A percentile compares a stretch with the other conserved stretches of the same genome.
phyloP scores from a whole-genome alignment of 176 grass and related monocot species.

The Tillandsia leiboldiana region DNA sequence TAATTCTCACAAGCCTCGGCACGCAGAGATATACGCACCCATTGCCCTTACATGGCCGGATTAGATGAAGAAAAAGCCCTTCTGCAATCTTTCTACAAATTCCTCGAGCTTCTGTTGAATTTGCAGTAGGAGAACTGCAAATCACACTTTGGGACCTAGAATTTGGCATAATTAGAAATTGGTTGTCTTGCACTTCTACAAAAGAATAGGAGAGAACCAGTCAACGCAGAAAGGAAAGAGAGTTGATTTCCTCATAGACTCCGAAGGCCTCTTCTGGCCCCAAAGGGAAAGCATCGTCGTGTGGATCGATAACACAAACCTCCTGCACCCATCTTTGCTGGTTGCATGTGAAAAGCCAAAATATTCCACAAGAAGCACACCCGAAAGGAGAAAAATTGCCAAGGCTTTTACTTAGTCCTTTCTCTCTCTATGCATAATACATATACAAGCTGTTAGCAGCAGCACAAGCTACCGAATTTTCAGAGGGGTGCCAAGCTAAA shows the following conservation, averaged over 20 bases:
- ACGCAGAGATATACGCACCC: neutral
- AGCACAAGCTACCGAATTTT: slow-evolving; percentile 86
- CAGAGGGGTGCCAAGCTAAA: slow-evolving; percentile 88
- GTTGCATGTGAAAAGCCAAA: slow-evolving; percentile 7
- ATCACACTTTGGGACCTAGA: slow-evolving; percentile 31
- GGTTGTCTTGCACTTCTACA: slow-evolving; percentile 42
- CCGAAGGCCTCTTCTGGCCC: neutral
- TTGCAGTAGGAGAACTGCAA: slow-evolving; percentile 38
- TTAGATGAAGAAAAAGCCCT: slow-evolving; percentile 11
- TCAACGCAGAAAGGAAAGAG: slow-evolving; percentile 4
- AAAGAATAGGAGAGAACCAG: slow-evolving; percentile 37
- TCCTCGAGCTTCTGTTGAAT: slow-evolving; percentile 23
- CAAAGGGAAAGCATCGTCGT: neutral
- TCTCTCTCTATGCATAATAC: slow-evolving; percentile 63
- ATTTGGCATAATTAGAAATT: slow-evolving; percentile 35
- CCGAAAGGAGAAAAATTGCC: slow-evolving; percentile 12
- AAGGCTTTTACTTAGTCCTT: slow-evolving; percentile 6
- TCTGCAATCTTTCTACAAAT: slow-evolving; percentile 13
- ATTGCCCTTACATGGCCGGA: neutral
- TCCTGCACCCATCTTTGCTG: slow-evolving; percentile 4
- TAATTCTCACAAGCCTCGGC: slow-evolving; percentile 1
- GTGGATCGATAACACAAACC: slow-evolving; percentile 2
- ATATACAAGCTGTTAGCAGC: slow-evolving; percentile 91
- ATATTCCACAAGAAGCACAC: neutral
- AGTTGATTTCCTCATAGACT: slow-evolving; percentile 1